These are phyloP conservation scores for Candolleomyces eurysporus DNA, from an alignment of 768 basidiomycete species.

Conservation along the genomic window DNA sequence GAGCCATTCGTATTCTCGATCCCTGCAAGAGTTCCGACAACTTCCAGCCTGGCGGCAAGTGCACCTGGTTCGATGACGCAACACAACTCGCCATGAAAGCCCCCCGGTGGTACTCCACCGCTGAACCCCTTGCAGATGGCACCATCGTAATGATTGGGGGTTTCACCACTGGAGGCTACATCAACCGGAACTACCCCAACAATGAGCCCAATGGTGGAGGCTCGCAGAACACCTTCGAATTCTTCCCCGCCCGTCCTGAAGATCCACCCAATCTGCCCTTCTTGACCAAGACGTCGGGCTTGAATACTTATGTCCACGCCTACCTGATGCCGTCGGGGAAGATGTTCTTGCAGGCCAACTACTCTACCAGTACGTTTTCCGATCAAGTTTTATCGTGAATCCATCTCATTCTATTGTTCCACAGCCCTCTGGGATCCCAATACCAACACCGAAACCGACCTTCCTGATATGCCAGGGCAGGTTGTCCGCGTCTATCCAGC, in stretches of 20 bases:
- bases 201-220: slow-evolving; percentile 66
- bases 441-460: slow-evolving; percentile 54
- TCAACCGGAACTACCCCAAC: slow-evolving; percentile 75
- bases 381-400: background rate
- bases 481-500: slow-evolving; percentile 88
- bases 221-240: slow-evolving; percentile 81
- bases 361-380: slow-evolving; percentile 59
- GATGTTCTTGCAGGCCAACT: slow-evolving; percentile 80
- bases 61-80: slow-evolving; percentile 74
- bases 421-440: slow-evolving; percentile 51
- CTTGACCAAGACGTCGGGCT: slow-evolving; percentile 67
- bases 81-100: slow-evolving; percentile 62
- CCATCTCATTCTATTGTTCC: slow-evolving; percentile 15
- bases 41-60: slow-evolving; percentile 44
- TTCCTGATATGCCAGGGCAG: slow-evolving; percentile 70
- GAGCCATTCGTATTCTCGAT: slow-evolving; percentile 77
- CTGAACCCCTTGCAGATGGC: slow-evolving; percentile 76
- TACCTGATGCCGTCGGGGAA: slow-evolving; percentile 76
- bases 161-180: slow-evolving; percentile 74
- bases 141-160: slow-evolving; percentile 78
- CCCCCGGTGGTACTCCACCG: slow-evolving; percentile 76
- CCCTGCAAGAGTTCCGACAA: slow-evolving; percentile 59
- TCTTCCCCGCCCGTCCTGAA: slow-evolving; percentile 63
- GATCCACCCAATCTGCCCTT: slow-evolving; percentile 58
- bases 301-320: slow-evolving; percentile 75